Percentiles rank a stretch among this genome's conserved stretches.
Conservation (phyloP, 306 rosid genomes). For the Trifolium repens region DNA sequence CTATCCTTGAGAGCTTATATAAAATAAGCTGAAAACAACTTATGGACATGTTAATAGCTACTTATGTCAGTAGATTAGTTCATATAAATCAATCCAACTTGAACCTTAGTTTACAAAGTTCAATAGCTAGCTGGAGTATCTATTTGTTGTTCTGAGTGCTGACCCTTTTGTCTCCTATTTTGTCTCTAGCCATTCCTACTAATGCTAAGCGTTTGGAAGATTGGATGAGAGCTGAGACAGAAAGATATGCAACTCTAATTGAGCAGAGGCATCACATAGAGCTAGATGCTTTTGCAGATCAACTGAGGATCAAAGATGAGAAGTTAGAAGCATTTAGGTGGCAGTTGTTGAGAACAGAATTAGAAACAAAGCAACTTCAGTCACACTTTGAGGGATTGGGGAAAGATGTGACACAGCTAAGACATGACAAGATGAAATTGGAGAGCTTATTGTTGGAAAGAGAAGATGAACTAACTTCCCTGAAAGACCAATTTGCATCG, state of each 20-base stretch:
- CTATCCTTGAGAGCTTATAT: background rate
- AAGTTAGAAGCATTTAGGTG: slow-evolving; percentile 81
- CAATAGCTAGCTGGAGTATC: slow-evolving; percentile 7
- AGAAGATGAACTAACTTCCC: slow-evolving; percentile 62
- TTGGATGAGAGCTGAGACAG: slow-evolving; percentile 84
- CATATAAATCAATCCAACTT: background rate
- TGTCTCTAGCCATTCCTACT: slow-evolving; percentile 54
- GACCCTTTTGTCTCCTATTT: slow-evolving; percentile 8
- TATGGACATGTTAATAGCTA: background rate
- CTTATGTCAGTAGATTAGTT: background rate
- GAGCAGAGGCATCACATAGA: slow-evolving; percentile 88
- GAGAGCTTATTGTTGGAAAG: slow-evolving; percentile 67
- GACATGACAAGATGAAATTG: slow-evolving; percentile 72
- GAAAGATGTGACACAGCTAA: slow-evolving; percentile 71
- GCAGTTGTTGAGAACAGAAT: slow-evolving; percentile 80
- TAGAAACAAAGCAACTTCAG: slow-evolving; percentile 80
- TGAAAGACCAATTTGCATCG: slow-evolving; percentile 67
- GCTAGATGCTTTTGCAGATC: slow-evolving; percentile 91
- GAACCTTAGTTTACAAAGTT: background rate
- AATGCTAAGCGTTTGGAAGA: slow-evolving; percentile 77
- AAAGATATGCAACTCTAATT: slow-evolving; percentile 68
- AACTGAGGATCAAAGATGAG: slow-evolving; percentile 84
- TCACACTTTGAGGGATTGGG: slow-evolving; percentile 70
- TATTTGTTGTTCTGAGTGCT: slow-evolving; percentile 30
- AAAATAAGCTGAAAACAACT: background rate